Evolutionary conservation across 176 grass and related monocot genomes (phyloP).

Genomic region (Pontederia crassipes): DNA sequence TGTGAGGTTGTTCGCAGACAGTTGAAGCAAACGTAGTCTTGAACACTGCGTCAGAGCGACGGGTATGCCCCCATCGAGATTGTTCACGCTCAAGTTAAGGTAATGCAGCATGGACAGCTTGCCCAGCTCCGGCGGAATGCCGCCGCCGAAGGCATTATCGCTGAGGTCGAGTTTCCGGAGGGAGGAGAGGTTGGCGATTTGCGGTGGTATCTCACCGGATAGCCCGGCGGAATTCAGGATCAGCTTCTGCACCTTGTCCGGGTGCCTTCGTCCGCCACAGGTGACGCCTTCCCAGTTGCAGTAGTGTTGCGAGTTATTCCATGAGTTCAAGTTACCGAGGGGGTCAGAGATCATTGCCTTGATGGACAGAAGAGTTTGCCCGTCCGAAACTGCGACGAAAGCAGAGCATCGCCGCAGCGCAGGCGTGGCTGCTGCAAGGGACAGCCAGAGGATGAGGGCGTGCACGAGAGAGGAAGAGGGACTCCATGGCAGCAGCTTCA

Average conservation of each 20-base stretch:
- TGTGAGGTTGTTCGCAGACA: too few species aligned
- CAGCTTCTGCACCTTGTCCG: slow-evolving; percentile 6
- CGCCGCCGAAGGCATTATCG: neutral
- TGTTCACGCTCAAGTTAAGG: neutral
- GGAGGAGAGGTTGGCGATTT: slow-evolving; percentile 9
- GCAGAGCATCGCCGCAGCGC: too few species aligned
- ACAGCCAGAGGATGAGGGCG: too few species aligned
- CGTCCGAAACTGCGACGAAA: too few species aligned
- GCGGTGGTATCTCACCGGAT: neutral
- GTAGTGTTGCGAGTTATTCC: slow-evolving; percentile 7
- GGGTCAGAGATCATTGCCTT: neutral
- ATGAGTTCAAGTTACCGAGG: slow-evolving; percentile 14
- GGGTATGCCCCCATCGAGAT: neutral
- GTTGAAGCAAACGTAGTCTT: slow-evolving; percentile 19
- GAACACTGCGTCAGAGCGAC: too few species aligned
- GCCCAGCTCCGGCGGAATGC: neutral
- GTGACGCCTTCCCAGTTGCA: slow-evolving; percentile 16
- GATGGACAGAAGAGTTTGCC: too few species aligned
- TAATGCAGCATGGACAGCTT: neutral
- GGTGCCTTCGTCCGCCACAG: slow-evolving; percentile 7
- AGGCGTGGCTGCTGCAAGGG: too few species aligned
- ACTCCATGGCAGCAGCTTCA: too few species aligned
- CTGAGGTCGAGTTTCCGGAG: slow-evolving; percentile 13
- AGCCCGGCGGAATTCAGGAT: slow-evolving; percentile 8
- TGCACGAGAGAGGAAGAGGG: too few species aligned